A percentile compares a stretch with the other conserved stretches of the same genome.
Evolutionary conservation across 805 yeast genomes (phyloP).

Genomic region (Metschnikowia noctiluminum): DNA sequence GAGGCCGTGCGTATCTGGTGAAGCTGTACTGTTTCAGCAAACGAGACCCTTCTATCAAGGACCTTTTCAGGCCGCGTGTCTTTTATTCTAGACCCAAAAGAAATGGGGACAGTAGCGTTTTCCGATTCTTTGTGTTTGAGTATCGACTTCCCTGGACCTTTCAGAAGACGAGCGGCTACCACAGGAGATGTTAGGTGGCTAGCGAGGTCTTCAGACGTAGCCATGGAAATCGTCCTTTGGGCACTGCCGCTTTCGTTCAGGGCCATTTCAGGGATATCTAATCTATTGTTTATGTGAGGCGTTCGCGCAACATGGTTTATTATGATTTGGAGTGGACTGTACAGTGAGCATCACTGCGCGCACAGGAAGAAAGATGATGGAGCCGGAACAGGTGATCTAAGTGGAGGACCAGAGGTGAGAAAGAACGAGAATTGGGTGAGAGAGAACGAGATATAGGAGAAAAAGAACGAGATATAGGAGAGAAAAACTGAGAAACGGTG

Average conservation of each 20-base stretch:
- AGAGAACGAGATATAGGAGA: too few relatives aligned
- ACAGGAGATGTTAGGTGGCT: not conserved
- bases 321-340: too few relatives aligned
- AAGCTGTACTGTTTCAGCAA: conserved; percentile 71
- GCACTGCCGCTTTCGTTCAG: not conserved
- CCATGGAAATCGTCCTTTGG: not conserved
- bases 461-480: too few relatives aligned
- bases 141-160: conserved; percentile 13
- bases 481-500: too few relatives aligned
- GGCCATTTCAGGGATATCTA: not conserved
- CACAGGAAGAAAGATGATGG: not conserved
- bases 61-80: not conserved
- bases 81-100: not conserved
- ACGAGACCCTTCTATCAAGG: conserved; percentile 59
- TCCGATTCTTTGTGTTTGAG: conserved; percentile 12
- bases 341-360: not conserved
- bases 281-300: not conserved
- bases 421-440: too few relatives aligned
- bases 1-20: conserved; percentile 46
- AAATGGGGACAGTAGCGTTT: conserved; percentile 13
- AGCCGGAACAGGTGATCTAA: too few relatives aligned
- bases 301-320: not conserved
- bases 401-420: too few relatives aligned
- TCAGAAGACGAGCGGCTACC: conserved; percentile 1
- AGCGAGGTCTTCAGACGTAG: not conserved